Conservation (phyloP, 1,139 yeast genomes). For the Scheffersomyces titani region DNA sequence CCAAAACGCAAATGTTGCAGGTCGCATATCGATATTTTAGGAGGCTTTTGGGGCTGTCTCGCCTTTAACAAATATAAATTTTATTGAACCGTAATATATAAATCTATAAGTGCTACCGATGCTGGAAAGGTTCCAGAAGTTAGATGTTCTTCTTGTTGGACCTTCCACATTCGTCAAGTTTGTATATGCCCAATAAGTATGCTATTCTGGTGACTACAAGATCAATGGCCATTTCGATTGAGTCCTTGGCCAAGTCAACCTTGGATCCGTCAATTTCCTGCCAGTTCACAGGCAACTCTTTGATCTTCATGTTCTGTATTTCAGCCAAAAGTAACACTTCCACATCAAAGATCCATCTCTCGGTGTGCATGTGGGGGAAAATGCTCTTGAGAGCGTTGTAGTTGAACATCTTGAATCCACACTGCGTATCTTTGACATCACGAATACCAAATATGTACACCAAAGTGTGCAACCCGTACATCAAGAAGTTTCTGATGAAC, state of each 20-base stretch:
- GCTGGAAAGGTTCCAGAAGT: neutral
- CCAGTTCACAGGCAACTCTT: constrained; percentile 90
- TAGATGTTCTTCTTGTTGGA: constrained; percentile 12
- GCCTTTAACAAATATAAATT: neutral
- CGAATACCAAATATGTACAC: constrained; percentile 89
- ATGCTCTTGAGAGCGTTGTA: constrained; percentile 61
- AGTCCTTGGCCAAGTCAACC: constrained; percentile 87
- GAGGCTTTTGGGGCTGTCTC: neutral
- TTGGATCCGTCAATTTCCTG: constrained; percentile 96
- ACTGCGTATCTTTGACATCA: constrained; percentile 87
- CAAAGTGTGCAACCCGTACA: constrained; percentile 89
- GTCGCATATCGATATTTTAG: neutral
- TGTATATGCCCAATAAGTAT: constrained; percentile 80
- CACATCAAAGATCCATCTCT: constrained; percentile 97
- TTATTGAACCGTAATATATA: constrained; percentile 1
- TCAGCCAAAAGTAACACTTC: constrained; percentile 83
- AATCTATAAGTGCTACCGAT: neutral
- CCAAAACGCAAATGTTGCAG: neutral
- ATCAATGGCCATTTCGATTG: constrained; percentile 94
- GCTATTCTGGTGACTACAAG: constrained; percentile 89
- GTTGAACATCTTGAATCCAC: constrained; percentile 94
- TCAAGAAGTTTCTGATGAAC: constrained; percentile 80
- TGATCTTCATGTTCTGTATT: constrained; percentile 63
- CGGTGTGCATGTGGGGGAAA: constrained; percentile 93
- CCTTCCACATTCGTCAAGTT: constrained; percentile 33